Conservation (phyloP, 139 green algal species). For the Chlorella vulgaris region DNA sequence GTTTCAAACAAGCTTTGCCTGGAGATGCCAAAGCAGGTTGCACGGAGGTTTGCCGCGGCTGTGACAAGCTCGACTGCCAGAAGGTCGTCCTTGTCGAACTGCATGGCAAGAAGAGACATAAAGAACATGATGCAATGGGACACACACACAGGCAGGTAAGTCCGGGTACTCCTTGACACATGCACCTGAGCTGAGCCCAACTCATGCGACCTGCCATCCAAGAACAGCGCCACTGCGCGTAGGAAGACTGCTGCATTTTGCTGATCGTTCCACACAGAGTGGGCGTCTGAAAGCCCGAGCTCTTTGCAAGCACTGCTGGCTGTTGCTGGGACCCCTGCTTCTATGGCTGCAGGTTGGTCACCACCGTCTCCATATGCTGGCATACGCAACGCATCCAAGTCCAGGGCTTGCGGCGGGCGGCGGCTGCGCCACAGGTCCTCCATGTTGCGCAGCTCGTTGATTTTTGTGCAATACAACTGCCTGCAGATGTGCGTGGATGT, state of each 20-base stretch:
- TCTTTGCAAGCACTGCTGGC: constrained; percentile 4
- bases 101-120: neutral
- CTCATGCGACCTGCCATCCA: constrained; percentile 55
- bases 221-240: constrained; percentile 56
- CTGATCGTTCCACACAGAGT: constrained; percentile 61
- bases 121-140: neutral
- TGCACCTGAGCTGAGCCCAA: constrained; percentile 52
- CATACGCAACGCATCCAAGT: constrained; percentile 38
- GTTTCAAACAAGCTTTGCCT: constrained; percentile 82
- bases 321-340: neutral
- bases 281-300: constrained; percentile 63
- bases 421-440: constrained; percentile 84
- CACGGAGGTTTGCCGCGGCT: constrained; percentile 87
- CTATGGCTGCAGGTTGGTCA: neutral
- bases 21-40: constrained; percentile 82
- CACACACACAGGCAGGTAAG: too few relatives aligned
- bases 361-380: neutral
- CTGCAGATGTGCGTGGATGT: neutral
- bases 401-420: constrained; percentile 66
- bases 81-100: constrained; percentile 93
- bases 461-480: constrained; percentile 42
- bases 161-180: too few relatives aligned
- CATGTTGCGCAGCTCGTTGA: constrained; percentile 47
- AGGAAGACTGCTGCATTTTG: constrained; percentile 80
- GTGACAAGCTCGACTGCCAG: constrained; percentile 95